Conservation (phyloP, 345 rosid species). For the Erucastrum elatum region DNA sequence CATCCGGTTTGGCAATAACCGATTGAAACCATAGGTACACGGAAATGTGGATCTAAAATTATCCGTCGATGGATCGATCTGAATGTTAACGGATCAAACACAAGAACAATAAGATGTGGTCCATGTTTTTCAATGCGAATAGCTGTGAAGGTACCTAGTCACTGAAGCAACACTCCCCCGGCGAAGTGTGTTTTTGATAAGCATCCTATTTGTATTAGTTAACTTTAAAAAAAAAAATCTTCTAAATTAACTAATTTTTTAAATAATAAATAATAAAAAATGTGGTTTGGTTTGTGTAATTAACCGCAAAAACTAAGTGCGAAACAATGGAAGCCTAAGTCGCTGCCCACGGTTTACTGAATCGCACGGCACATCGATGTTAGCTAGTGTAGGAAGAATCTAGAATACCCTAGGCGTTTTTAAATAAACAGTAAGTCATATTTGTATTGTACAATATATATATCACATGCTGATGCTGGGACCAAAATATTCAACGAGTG, state of each 20-base stretch:
- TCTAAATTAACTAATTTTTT: too few relatives aligned
- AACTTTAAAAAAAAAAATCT: too few relatives aligned
- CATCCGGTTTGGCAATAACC: too few relatives aligned
- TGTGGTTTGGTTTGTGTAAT: not conserved
- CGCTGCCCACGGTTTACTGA: not conserved
- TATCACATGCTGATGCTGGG: conserved; percentile 32
- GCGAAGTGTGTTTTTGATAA: conserved; percentile 5
- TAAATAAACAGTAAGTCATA: not conserved
- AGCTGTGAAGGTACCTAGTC: conserved; percentile 15
- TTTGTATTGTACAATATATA: conserved; percentile 14
- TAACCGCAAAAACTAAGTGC: not conserved
- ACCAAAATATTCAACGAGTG: conserved; percentile 18
- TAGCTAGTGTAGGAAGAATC: conserved; percentile 24
- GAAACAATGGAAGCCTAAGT: not conserved
- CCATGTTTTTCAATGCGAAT: conserved; percentile 7
- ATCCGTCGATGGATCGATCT: conserved; percentile 16
- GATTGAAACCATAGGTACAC: not conserved
- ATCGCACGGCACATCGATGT: not conserved
- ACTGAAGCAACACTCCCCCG: conserved; percentile 22
- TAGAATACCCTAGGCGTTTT: not conserved
- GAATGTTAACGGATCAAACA: conserved; percentile 9
- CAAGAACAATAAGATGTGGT: conserved; percentile 10
- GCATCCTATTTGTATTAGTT: not conserved
- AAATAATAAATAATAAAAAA: too few relatives aligned
- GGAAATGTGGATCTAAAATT: conserved; percentile 29